Conservation (phyloP, 2,329 filamentous ascomycete species). For the Fusarium phyllophilum region DNA sequence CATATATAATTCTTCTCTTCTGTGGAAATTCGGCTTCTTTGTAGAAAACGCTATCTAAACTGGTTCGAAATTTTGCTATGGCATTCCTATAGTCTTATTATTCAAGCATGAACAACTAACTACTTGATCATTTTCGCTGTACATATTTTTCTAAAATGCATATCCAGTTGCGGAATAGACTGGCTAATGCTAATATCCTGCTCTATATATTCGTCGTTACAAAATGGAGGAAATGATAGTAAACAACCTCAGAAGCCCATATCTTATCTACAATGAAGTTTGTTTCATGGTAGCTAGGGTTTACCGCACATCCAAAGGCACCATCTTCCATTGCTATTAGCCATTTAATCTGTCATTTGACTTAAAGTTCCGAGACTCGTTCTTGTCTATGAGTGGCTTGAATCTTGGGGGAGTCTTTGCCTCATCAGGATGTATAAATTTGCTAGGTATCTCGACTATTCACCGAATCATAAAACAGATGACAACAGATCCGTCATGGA, state of each 20-base stretch:
- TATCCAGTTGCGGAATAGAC: background rate
- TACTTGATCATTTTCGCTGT: background rate
- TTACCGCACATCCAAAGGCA: background rate
- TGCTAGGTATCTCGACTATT: constrained; percentile 22
- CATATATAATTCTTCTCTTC: background rate
- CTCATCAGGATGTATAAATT: constrained; percentile 21
- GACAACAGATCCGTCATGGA: background rate
- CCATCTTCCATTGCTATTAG: background rate
- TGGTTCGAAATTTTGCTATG: background rate
- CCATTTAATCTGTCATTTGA: too few species aligned
- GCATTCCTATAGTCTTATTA: background rate
- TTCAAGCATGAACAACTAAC: background rate
- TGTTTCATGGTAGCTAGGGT: background rate
- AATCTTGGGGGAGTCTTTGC: constrained; percentile 18
- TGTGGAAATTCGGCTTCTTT: background rate
- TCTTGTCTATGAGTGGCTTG: constrained; percentile 32
- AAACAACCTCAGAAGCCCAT: background rate
- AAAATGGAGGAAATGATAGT: too few species aligned
- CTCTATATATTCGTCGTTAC: background rate
- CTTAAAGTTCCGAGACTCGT: background rate
- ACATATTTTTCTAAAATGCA: background rate
- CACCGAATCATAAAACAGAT: constrained; percentile 27
- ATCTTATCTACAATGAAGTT: background rate
- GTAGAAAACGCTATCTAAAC: background rate
- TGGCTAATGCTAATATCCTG: background rate